Conservation (phyloP, 2,329 filamentous ascomycete genomes). For the Neonectria sp. region DNA sequence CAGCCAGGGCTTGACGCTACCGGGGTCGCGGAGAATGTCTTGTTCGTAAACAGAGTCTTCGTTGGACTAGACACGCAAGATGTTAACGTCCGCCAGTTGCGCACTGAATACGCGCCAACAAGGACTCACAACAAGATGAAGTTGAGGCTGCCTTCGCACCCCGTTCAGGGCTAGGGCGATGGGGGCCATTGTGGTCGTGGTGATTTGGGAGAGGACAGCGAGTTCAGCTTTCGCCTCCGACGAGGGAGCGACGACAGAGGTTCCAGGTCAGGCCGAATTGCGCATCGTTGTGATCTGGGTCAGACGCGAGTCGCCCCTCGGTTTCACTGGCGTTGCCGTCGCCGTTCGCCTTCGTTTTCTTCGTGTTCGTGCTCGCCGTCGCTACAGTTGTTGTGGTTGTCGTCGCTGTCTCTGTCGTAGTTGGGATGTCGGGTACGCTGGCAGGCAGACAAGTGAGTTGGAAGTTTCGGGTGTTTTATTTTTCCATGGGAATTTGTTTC, state of each 20-base stretch:
- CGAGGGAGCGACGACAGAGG: slow-evolving; percentile 28
- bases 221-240: slow-evolving; percentile 24
- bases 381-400: not conserved
- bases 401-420: slow-evolving; percentile 7
- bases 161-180: slow-evolving; percentile 48
- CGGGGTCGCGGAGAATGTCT: slow-evolving; percentile 88
- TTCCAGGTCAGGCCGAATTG: slow-evolving; percentile 36
- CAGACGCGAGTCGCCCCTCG: slow-evolving; percentile 25
- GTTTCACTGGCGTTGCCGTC: slow-evolving; percentile 14
- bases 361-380: not conserved
- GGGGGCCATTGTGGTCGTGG: slow-evolving; percentile 40
- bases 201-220: slow-evolving; percentile 1
- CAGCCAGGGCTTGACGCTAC: slow-evolving; percentile 94
- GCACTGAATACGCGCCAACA: slow-evolving; percentile 7
- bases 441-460: slow-evolving; percentile 3
- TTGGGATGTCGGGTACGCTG: not conserved
- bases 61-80: slow-evolving; percentile 70
- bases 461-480: slow-evolving; percentile 36
- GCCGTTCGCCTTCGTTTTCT: slow-evolving; percentile 7
- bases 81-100: slow-evolving; percentile 44
- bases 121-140: slow-evolving; percentile 64
- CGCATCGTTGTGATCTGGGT: slow-evolving; percentile 40
- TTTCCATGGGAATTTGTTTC: slow-evolving; percentile 38
- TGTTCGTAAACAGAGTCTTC: slow-evolving; percentile 98
- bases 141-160: slow-evolving; percentile 61